Conservation (phyloP, 371 early-diverging fungal species). For the Mortierella sp. region DNA sequence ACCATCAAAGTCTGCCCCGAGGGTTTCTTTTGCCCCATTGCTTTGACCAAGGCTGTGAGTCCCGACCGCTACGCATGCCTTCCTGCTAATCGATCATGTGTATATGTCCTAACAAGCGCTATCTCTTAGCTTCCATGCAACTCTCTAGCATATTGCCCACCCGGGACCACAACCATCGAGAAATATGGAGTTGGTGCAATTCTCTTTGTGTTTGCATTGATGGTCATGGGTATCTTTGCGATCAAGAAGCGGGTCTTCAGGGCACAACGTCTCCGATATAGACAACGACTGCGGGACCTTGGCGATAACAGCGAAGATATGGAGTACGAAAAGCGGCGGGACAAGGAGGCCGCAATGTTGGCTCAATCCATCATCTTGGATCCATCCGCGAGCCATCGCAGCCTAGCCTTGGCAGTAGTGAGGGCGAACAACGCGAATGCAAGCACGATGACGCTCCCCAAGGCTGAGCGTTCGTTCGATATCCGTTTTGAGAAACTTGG, state of each 20-base stretch:
- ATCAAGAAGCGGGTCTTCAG: constrained; percentile 29
- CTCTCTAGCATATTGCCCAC: constrained; percentile 47
- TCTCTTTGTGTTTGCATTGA: constrained; percentile 31
- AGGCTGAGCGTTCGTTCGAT: constrained; percentile 54
- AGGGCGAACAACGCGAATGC: constrained; percentile 39
- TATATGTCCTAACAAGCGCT: too few relatives aligned
- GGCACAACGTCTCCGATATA: constrained; percentile 36
- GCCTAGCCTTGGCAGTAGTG: constrained; percentile 25
- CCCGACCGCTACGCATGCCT: not conserved
- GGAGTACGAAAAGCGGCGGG: constrained; percentile 17
- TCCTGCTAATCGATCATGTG: too few relatives aligned
- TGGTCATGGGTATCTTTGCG: constrained; percentile 39
- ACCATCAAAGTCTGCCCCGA: constrained; percentile 50
- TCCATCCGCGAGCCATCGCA: constrained; percentile 33
- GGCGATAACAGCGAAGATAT: constrained; percentile 34
- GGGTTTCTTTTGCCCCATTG: constrained; percentile 46
- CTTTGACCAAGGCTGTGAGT: constrained; percentile 28
- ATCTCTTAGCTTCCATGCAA: constrained; percentile 39
- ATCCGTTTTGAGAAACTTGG: constrained; percentile 67
- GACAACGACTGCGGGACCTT: constrained; percentile 34
- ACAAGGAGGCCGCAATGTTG: constrained; percentile 22
- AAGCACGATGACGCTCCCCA: constrained; percentile 39
- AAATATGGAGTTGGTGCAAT: constrained; percentile 43
- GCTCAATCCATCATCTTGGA: constrained; percentile 39
- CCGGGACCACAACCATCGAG: constrained; percentile 31